Base-by-base conservation (phyloP, 805 yeast genomes). In the Candida sakaeoensis region DNA sequence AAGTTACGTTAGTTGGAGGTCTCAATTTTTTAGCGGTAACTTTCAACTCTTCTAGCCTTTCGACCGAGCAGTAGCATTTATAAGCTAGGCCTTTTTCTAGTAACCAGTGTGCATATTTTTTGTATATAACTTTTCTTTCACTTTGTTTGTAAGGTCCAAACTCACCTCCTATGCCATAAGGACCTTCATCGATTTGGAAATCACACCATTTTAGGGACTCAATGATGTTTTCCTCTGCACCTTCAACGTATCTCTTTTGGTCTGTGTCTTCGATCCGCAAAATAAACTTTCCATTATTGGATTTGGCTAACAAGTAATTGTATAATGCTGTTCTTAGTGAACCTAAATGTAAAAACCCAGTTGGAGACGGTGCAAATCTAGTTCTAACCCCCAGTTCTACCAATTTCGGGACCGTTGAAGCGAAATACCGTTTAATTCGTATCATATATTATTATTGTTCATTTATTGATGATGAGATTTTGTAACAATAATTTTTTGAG, bases 301-400 rank as follows among this genome's bases (percentile, higher is more conserved):
- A 34, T 50, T 70, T 78, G 0, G 99, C 98, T 12, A 86, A 63
- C 13, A 93, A 60, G 52, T 81, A 93, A 59, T 93, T 93, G 62
- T 88, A 93, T 14, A 93, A 61, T 0, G 98, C 98, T 0, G 99
- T 93, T 57, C 99, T 67, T 33, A 93, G 57, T 0, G 97, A 90
- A 0, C 99, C 99, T 43, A 93, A 58, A 57, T 93, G 99, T n/a
- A 93, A 68, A 45, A 77, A 77, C 0, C 99, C 99, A 0, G 99
- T 93, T 1, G 99, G 99, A 2, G 97, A 89, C 0, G 99, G 99
- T 0, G 99, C 99, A 61, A 93, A 93, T 47, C 99, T 65, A 1
- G 98, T 86, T 48, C 96, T 62, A 0, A 80, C 95, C 0, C 93
- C 88, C 0, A 44, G 18, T 7, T 23, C 8, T 25, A 1, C 42